Evolutionary conservation across 2,329 filamentous ascomycete genomes (phyloP), one percentile per base, ranked within the genome.

Genomic region (Aaosphaeria arxii): DNA sequence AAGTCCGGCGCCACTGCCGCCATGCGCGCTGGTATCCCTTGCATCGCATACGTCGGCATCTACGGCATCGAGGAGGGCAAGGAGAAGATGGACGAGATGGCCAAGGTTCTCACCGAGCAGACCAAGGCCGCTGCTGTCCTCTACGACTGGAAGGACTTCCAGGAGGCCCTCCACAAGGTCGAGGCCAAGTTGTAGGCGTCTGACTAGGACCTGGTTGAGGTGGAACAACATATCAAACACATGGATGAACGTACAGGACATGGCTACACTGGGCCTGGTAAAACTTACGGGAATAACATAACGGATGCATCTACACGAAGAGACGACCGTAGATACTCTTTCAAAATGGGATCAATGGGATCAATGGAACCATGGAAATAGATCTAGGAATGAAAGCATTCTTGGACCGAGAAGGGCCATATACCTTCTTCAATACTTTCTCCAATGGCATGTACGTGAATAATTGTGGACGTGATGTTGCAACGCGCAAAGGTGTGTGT

Each of bases 1-100:
- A 89, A 88, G 80, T 90, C 86, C 59, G 91, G 91, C 52, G 88
- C 88, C 40, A 81, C 87, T 49, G 89, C 88, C 56, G 87, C 85
- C 49, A 84, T 85, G 62, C 81, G 88, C 51, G 91, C 91, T 13
- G 83, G 84, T 43, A 94, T 96, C 64, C 86, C 83, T 53, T 84
- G 87, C 54, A 84, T 96, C 60, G 91, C 86, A 47, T 96, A 96
- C 71, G 87, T 94, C 30, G 91, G 91, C 35, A 87, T 78, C 77
- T 56, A 69, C 60, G 66, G 67, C 49, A 64, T 69, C 45, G 66
- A 77, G 67, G 67, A 73, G 54, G 66, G 66, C 58, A 62, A 67
- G 59, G 62, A 70, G 58, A 70, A 70, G 66, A 68, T 68, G 66
- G 61, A 76, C 47, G 59, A 75, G 66, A 78, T 78, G 74, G 74